Conservation (phyloP, 768 basidiomycete genomes). For the Lentinula raphanica region DNA sequence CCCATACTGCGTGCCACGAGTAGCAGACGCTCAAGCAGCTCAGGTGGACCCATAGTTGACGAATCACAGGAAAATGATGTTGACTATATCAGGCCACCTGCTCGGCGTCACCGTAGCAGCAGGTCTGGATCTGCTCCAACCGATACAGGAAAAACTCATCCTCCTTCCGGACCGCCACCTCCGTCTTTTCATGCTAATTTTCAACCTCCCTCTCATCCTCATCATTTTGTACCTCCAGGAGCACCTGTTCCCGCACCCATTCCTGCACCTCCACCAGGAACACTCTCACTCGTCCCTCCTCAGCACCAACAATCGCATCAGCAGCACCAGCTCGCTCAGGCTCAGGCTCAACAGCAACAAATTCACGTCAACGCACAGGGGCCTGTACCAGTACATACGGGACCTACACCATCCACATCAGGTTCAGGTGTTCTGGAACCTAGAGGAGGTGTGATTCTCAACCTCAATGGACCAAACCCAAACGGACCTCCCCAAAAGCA, state of each 20-base stretch:
- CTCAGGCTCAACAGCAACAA: constrained; percentile 6
- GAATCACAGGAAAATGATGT: neutral
- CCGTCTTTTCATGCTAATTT: neutral
- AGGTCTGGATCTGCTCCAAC: constrained; percentile 3
- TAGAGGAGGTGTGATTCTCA: neutral
- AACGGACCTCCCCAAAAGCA: constrained; percentile 19
- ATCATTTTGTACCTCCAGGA: neutral
- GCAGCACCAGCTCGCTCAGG: constrained; percentile 7
- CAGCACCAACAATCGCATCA: constrained; percentile 8
- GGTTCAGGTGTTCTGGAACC: neutral
- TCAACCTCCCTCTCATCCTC: constrained; percentile 1
- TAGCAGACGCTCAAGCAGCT: neutral
- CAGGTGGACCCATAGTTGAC: neutral
- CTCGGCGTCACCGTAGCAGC: neutral
- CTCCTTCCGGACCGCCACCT: neutral
- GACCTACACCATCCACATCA: neutral
- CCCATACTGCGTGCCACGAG: neutral
- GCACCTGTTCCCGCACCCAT: neutral
- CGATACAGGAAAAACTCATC: neutral
- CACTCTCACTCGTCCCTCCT: constrained; percentile 6
- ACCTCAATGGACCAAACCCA: neutral
- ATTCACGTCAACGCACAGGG: constrained; percentile 6
- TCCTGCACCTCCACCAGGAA: neutral
- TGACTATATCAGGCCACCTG: neutral
- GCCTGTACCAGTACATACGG: neutral